These are phyloP conservation scores for Achlya hypogyna DNA, from an alignment of 352 stramenopile genomes.

Conservation along the genomic window DNA sequence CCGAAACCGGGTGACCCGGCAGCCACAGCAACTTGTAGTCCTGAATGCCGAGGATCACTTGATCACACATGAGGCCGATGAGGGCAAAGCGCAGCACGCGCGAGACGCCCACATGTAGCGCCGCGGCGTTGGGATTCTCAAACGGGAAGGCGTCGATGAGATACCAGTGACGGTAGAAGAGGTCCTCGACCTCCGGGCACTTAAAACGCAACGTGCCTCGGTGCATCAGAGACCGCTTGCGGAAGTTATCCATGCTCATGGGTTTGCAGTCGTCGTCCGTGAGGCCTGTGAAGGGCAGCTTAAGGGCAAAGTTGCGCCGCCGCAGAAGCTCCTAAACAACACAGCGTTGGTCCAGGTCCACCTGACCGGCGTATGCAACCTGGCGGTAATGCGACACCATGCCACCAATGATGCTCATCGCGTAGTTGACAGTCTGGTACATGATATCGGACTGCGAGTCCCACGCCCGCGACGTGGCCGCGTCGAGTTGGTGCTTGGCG, in stretches of 20 bases:
- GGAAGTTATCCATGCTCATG: conserved; percentile 67
- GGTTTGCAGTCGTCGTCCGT: conserved; percentile 56
- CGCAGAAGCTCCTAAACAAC: conserved; percentile 41
- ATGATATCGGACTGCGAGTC: conserved; percentile 66
- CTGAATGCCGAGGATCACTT: conserved; percentile 63
- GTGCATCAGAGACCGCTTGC: conserved; percentile 59
- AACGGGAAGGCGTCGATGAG: conserved; percentile 78
- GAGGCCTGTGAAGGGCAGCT: conserved; percentile 60
- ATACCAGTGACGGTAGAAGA: conserved; percentile 80
- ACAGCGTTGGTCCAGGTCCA: neutral
- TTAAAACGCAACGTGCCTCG: conserved; percentile 55
- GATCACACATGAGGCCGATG: conserved; percentile 55
- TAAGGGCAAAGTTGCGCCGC: conserved; percentile 68
- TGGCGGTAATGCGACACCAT: conserved; percentile 80
- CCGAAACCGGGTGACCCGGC: conserved; percentile 30
- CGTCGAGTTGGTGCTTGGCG: conserved; percentile 33
- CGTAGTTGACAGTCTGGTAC: conserved; percentile 79
- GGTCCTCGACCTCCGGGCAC: conserved; percentile 58
- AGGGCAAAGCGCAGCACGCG: conserved; percentile 66
- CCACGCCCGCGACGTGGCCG: conserved; percentile 27
- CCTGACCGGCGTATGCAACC: neutral
- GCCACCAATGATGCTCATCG: conserved; percentile 65
- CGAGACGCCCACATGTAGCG: conserved; percentile 60
- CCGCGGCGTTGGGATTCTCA: conserved; percentile 72
- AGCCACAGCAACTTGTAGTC: conserved; percentile 74